These are phyloP conservation scores for Picochlorum sp. DNA, from an alignment of 139 green algal species.

Conservation along the genomic window DNA sequence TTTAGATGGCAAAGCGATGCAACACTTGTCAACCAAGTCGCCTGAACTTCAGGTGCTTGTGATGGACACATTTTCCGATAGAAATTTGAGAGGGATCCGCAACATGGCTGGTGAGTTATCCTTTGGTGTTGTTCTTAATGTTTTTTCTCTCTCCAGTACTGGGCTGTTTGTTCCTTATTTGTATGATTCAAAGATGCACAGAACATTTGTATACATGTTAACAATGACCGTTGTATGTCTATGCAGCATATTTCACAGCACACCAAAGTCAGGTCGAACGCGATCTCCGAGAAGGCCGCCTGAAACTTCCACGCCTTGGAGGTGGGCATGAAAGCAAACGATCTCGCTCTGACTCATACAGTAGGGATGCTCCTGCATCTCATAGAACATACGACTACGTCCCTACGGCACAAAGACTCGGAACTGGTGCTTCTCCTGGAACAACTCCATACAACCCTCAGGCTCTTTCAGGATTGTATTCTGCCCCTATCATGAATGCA, in stretches of 20 bases:
- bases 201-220: neutral
- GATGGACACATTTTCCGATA: constrained; percentile 4
- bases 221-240: neutral
- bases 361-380: neutral
- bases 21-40: neutral
- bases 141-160: neutral
- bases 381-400: neutral
- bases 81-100: constrained; percentile 5
- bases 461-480: neutral
- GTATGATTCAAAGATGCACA: neutral
- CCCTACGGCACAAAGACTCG: neutral
- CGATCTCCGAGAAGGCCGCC: neutral
- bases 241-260: constrained; percentile 17
- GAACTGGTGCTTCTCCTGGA: neutral
- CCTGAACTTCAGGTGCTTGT: constrained; percentile 8
- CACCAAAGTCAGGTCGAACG: constrained; percentile 2
- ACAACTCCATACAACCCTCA: neutral
- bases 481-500: neutral
- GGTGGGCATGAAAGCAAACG: neutral
- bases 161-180: neutral
- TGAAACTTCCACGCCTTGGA: neutral
- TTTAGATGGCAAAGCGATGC: constrained; percentile 1
- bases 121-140: neutral
- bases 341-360: too few relatives aligned
- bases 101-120: constrained; percentile 10